phyloP scores from a whole-genome alignment of 106 monocot species.

The Xerophyta viscosa region DNA sequence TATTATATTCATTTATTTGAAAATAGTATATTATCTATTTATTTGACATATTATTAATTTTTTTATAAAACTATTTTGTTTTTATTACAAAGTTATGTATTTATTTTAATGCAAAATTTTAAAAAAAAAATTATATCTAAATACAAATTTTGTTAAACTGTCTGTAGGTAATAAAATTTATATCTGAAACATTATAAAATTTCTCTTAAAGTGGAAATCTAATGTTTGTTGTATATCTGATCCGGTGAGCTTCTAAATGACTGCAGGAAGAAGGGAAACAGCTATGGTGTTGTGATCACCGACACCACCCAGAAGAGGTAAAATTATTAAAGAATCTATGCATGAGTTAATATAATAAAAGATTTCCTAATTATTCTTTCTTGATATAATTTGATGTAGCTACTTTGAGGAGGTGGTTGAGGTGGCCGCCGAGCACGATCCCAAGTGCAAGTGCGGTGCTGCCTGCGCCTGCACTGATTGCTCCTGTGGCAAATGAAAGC shows the following conservation, averaged over 20 bases:
- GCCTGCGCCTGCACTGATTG: slow-evolving; percentile 9
- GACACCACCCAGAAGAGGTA: slow-evolving; percentile 52
- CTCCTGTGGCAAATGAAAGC: slow-evolving; percentile 11
- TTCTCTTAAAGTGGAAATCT: too few species aligned
- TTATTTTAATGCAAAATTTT: too few species aligned
- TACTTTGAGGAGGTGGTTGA: slow-evolving; percentile 4
- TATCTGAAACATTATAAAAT: too few species aligned
- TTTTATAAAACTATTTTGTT: too few species aligned
- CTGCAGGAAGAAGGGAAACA: slow-evolving; percentile 86
- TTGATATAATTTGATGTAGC: slow-evolving; percentile 1
- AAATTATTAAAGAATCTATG: not conserved
- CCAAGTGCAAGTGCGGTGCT: slow-evolving; percentile 13
- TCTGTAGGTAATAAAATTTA: too few species aligned
- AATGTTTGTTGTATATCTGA: too few species aligned
- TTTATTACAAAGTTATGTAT: too few species aligned
- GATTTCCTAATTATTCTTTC: not conserved
- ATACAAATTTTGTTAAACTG: too few species aligned
- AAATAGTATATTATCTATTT: too few species aligned
- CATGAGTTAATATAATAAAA: not conserved
- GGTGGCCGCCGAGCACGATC: not conserved
- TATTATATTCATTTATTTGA: too few species aligned
- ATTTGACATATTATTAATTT: too few species aligned
- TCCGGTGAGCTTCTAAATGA: not conserved
- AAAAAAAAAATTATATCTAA: too few species aligned
- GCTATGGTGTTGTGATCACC: slow-evolving; percentile 47